Base-by-base conservation (phyloP, 176 grass and related monocot species). In the Stipa capillata region DNA sequence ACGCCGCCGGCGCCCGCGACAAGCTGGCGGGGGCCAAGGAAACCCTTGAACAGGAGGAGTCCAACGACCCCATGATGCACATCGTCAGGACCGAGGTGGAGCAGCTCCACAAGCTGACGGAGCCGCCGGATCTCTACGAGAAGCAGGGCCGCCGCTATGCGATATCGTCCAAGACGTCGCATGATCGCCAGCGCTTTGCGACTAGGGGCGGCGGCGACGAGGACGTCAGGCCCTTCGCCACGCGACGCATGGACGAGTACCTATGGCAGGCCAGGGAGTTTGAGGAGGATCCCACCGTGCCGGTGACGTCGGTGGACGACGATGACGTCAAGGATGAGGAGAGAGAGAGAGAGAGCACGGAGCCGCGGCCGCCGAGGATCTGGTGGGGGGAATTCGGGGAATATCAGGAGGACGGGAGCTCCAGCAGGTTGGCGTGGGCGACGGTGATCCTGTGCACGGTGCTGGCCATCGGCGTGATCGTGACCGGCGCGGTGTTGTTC, bases 401-500 rank as follows among this genome's bases (percentile, higher is more conserved):
- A 31, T 18, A n/a, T n/a, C 31, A 31, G n/a, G n/a, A 40, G 18
- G 73, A 10, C 7, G 27, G 79, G 15, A 63, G 13, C 20, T 56
- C 72, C 31, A 6, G n/a, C n/a, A n/a, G 32, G 15, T 41, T 65
- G n/a, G 74, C 85, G 59, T 91, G 88, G 89, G 17, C 69, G 62
- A 3, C 32, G 21, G 59, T 61, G 3, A 72, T 89, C 55, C 47
- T 80, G 17, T 94, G 89, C 62, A 53, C 66, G 24, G 28, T 82
- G 51, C 44, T 94, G 0, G 24, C 57, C 28, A 17, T 83, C 58
- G 83, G 50, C 14, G 77, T 85, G 3, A 85, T 95, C 66, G 28
- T 87, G 24, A 59, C 77, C 7, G 86, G 89, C 40, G 14, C 56
- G 4, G 45, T 21, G 7, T 73, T 91, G 16, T 72, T 94, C 77